phyloP scores from a whole-genome alignment of 2,329 filamentous ascomycete species.

The Tetracladium maxilliforme region DNA sequence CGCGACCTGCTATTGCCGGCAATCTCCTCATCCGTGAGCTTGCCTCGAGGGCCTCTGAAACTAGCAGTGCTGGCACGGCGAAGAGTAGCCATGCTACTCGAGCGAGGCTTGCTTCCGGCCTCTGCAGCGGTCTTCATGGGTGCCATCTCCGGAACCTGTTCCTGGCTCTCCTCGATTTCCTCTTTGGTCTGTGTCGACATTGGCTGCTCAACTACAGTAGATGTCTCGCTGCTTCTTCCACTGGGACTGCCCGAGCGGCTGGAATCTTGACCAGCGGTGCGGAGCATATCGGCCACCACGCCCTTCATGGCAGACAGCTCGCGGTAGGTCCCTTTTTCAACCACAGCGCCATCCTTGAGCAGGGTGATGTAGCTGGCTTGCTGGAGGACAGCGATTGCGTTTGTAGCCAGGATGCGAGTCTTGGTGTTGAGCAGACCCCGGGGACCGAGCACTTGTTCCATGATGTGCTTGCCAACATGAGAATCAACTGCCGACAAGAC shows the following conservation, averaged over 20 bases:
- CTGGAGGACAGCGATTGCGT: slow-evolving; percentile 80
- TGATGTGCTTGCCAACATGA: slow-evolving; percentile 88
- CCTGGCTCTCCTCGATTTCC: slow-evolving; percentile 64
- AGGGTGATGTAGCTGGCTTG: slow-evolving; percentile 83
- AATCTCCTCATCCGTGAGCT: slow-evolving; percentile 72
- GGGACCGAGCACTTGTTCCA: slow-evolving; percentile 81
- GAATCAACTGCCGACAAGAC: slow-evolving; percentile 95
- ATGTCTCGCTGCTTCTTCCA: slow-evolving; percentile 36
- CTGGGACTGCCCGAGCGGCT: slow-evolving; percentile 24
- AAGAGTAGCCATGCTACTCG: slow-evolving; percentile 64
- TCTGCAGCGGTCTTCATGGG: slow-evolving; percentile 48
- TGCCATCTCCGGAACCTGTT: slow-evolving; percentile 59
- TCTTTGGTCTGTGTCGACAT: slow-evolving; percentile 32
- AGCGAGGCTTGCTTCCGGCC: slow-evolving; percentile 35
- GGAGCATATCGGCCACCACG: slow-evolving; percentile 72
- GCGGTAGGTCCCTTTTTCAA: slow-evolving; percentile 80
- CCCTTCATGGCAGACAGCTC: slow-evolving; percentile 91
- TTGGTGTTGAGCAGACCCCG: slow-evolving; percentile 73
- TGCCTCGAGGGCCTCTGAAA: slow-evolving; percentile 74
- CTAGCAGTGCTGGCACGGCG: slow-evolving; percentile 85
- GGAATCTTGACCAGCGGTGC: slow-evolving; percentile 50
- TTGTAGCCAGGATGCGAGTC: slow-evolving; percentile 86
- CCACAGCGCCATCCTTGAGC: slow-evolving; percentile 66
- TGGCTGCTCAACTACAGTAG: slow-evolving; percentile 38
- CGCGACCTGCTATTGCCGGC: slow-evolving; percentile 55